Conservation (phyloP, 495 filamentous ascomycete species). For the Trichoderma gamsii region DNA sequence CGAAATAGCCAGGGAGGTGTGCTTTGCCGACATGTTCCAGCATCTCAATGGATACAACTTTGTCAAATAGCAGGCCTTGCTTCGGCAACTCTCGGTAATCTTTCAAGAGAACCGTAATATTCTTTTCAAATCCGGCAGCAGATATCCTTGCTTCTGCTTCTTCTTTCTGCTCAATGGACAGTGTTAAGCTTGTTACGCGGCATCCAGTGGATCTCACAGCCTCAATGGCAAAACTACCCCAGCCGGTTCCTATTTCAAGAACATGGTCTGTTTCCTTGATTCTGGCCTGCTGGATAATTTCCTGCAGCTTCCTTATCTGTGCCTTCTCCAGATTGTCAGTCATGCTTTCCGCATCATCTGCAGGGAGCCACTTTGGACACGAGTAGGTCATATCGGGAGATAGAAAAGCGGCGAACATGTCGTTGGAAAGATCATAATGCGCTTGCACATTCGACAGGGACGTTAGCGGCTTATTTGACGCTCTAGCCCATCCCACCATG, state of each 20-base stretch:
- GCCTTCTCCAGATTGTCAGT: slow-evolving; percentile 55
- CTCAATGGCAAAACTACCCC: slow-evolving; percentile 61
- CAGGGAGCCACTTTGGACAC: slow-evolving; percentile 57
- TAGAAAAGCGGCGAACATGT: slow-evolving; percentile 66
- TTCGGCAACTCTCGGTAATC: slow-evolving; percentile 55
- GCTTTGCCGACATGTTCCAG: slow-evolving; percentile 64
- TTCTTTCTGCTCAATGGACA: slow-evolving; percentile 55
- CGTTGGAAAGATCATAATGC: slow-evolving; percentile 71
- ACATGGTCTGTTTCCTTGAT: slow-evolving; percentile 59
- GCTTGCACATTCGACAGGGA: slow-evolving; percentile 58
- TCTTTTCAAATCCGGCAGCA: slow-evolving; percentile 42
- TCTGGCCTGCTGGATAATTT: slow-evolving; percentile 53
- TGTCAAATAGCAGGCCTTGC: slow-evolving; percentile 54
- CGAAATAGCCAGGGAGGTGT: slow-evolving; percentile 57
- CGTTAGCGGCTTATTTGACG: slow-evolving; percentile 58
- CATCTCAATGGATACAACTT: slow-evolving; percentile 70
- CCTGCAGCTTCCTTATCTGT: slow-evolving; percentile 57
- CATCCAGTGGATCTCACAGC: slow-evolving; percentile 56
- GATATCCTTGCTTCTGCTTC: slow-evolving; percentile 54
- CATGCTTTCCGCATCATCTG: slow-evolving; percentile 19
- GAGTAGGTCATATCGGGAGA: slow-evolving; percentile 73
- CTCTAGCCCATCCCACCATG: slow-evolving; percentile 47
- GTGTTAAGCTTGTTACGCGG: slow-evolving; percentile 55
- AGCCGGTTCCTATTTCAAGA: slow-evolving; percentile 64
- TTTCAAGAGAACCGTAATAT: slow-evolving; percentile 51